phyloP scores from a whole-genome alignment of 1,284 basidiomycete species.

The Cryptococcus sp. region DNA sequence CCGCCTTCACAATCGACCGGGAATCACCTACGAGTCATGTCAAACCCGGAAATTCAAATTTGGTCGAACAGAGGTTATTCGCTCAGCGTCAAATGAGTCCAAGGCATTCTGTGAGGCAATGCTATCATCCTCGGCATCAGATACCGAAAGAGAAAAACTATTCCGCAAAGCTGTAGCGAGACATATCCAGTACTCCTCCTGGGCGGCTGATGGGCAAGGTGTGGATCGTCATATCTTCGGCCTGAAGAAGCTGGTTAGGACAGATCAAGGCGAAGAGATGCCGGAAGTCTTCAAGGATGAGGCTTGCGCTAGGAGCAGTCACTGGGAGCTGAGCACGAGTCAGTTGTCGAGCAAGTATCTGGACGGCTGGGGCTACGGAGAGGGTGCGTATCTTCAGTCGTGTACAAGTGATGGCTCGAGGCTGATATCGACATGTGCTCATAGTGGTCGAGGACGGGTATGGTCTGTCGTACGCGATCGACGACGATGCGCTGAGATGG shows the following conservation, averaged over 20 bases:
- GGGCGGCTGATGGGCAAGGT: constrained; percentile 91
- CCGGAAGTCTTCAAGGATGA: constrained; percentile 80
- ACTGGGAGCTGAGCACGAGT: constrained; percentile 92
- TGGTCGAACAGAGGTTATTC: constrained; percentile 93
- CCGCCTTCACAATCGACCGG: constrained; percentile 77
- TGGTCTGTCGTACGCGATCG: constrained; percentile 90
- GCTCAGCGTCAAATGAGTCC: constrained; percentile 78
- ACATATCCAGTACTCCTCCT: constrained; percentile 83
- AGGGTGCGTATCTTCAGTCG: constrained; percentile 63
- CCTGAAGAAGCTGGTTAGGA: constrained; percentile 72
- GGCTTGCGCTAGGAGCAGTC: constrained; percentile 68
- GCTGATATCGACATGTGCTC: background rate
- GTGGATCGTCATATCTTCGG: constrained; percentile 96
- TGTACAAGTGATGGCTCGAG: background rate
- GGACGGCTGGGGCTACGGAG: constrained; percentile 96
- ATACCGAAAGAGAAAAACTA: constrained; percentile 65
- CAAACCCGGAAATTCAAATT: constrained; percentile 92
- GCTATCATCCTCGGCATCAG: constrained; percentile 63
- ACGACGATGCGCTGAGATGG: constrained; percentile 84
- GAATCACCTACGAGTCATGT: constrained; percentile 88
- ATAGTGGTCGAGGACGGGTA: constrained; percentile 88
- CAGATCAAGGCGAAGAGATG: constrained; percentile 68
- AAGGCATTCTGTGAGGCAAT: constrained; percentile 87
- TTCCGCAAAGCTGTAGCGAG: constrained; percentile 78
- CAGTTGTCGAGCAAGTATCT: constrained; percentile 81